Base-by-base conservation (phyloP, 2,329 filamentous ascomycete genomes). In the Fusarium coffeatum region DNA sequence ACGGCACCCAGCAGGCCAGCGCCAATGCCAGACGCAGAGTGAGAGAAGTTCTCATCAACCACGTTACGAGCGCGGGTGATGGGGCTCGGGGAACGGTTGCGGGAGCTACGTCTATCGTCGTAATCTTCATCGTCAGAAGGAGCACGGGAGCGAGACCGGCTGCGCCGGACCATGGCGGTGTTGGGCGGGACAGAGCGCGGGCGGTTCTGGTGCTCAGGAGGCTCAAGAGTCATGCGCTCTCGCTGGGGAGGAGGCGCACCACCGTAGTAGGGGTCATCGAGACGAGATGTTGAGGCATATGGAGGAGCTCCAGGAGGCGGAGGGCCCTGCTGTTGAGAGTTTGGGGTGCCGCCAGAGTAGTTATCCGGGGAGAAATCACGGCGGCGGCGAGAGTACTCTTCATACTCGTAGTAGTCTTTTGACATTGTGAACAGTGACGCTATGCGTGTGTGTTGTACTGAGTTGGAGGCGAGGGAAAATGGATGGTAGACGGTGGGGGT, bases 1-100 rank as follows among this genome's bases (percentile, higher is more conserved):
- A 88, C 79, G 23, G 86, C 86, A 18, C 86, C 86, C 5, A 88
- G 75, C 11, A 88, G 80, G 25, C 85, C 83, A 10, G 83, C 82
- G 41, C 85, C 85, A 4, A 88, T 76, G 6, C 86, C 86, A 1
- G 83, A 79, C 3, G 79, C 78, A 7, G 84, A 84, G 54, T 82
- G 80, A 40, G 83, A 83, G 69, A 88, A 87, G 48, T 82, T 83
- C 62, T 82, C 78, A 46, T 83, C 78, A 45, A 86, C 76, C 15
- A 80, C 80, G 32, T 80, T 66, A 32, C 81, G 80, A 8, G 83
- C 81, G 65, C 82, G 82, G 48, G 76, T 75, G 7, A 83, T 57
- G 9, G 84, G 81, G 37, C 78, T 80, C 22, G 70, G 66, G 6
- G 73, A 72, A 45, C 73, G 71, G 12, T 64, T 66, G 75, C 74